Percentiles rank a stretch among this genome's conserved stretches.
Conservation (phyloP, 2,329 filamentous ascomycete species). For the Cladosporium velox region DNA sequence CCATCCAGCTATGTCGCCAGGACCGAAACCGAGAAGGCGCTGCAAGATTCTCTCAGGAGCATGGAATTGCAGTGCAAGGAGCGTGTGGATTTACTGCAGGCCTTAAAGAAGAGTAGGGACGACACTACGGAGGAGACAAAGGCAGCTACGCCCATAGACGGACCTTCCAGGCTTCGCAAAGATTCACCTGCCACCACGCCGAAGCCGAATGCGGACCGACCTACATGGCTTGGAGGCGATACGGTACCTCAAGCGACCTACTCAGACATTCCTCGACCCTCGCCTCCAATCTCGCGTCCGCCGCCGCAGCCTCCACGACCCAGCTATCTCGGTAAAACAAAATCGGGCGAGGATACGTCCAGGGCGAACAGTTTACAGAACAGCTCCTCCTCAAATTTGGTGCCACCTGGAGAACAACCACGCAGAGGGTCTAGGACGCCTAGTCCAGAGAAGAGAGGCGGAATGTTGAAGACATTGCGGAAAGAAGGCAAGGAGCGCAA, state of each 20-base stretch:
- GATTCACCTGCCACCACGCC: slow-evolving; percentile 17
- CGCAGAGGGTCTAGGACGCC: slow-evolving; percentile 57
- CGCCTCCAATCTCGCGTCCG: slow-evolving; percentile 47
- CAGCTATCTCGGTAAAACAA: slow-evolving; percentile 48
- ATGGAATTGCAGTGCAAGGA: slow-evolving; percentile 93
- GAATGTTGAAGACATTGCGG: slow-evolving; percentile 51
- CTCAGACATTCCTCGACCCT: slow-evolving; percentile 73
- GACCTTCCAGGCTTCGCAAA: slow-evolving; percentile 19
- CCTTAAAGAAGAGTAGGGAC: slow-evolving; percentile 67
- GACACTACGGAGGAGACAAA: slow-evolving; percentile 50
- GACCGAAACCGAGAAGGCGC: slow-evolving; percentile 78
- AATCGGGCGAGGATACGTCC: slow-evolving; percentile 41
- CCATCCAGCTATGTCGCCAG: slow-evolving; percentile 69
- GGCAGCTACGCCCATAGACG: slow-evolving; percentile 21
- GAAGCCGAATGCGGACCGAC: slow-evolving; percentile 27
- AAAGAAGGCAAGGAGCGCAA: slow-evolving; percentile 33
- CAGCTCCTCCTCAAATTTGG: slow-evolving; percentile 25
- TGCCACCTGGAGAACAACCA: slow-evolving; percentile 28
- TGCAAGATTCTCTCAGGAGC: slow-evolving; percentile 77
- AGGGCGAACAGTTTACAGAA: slow-evolving; percentile 33
- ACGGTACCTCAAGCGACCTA: slow-evolving; percentile 81
- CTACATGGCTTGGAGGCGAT: slow-evolving; percentile 73
- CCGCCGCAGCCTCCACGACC: slow-evolving; percentile 45
- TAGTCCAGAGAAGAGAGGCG: slow-evolving; percentile 62
- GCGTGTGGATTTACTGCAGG: slow-evolving; percentile 82